Base-by-base conservation (phyloP, 768 basidiomycete genomes). In the Phylloporus sp. region DNA sequence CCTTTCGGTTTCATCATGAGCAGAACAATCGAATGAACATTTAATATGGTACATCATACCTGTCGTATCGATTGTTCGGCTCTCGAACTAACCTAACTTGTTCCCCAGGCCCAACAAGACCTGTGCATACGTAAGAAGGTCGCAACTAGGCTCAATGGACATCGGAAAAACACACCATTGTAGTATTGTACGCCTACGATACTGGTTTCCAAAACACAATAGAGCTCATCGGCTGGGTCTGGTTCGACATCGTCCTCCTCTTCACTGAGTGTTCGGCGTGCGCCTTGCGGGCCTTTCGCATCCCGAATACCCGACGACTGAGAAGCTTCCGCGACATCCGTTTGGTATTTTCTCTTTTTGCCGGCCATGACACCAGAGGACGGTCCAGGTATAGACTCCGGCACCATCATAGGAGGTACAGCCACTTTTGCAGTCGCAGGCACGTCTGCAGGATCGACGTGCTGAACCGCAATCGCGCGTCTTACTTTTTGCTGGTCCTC, bases 131-230 rank as follows among this genome's bases (percentile, higher is more conserved):
- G 46, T 57, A 17, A 53, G 42, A 33, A 7, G n/a, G 22, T n/a
- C 11, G 28, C 8, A 29, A 18, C 28, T 5, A 26, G 42, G 41
- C 10, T 26, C 4, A 9, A 50, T 24, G 42, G n/a, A n/a, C n/a
- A n/a, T n/a, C 39, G 2, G 27, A 15, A 26, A 35, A 17, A 4
- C 64, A 1, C 27, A 79, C 85, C 85, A 60, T 71, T 71, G 59
- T 93, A 93, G 58, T 93, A 90, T 59, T 90, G 88, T 13, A 93
- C 71, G 0, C 91, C 91, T 1, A 93, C 91, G 9, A 90, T 78
- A 38, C 76, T 81, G 0, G 84, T 76, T 4, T 63, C 62, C 58
- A 82, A 41, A 13, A 67, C 71, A 34, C 80, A 76, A 59, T 85
- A 89, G 18, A 89, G 62, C 63, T 92, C 89, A 48, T 91, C 88